Conservation (phyloP, 257 asterid species). For the Solanum appendiculatum region DNA sequence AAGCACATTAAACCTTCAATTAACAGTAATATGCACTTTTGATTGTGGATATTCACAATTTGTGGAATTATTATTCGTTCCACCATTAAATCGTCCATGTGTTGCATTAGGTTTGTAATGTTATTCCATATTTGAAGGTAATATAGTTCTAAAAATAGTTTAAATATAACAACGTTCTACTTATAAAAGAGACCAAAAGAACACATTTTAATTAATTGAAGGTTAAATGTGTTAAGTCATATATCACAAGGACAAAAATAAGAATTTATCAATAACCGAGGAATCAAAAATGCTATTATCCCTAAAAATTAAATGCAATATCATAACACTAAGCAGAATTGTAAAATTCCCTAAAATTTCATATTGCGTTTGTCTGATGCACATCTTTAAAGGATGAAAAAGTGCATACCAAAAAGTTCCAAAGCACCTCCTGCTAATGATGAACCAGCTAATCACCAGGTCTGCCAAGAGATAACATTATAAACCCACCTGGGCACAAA, state of each 20-base stretch:
- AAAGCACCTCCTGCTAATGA: background rate
- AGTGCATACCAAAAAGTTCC: background rate
- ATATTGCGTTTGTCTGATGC: background rate
- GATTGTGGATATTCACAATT: background rate
- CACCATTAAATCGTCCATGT: background rate
- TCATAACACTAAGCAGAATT: background rate
- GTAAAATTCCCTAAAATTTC: background rate
- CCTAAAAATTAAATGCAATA: background rate
- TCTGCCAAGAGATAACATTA: background rate
- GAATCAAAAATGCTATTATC: background rate
- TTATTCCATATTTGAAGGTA: background rate
- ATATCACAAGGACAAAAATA: background rate
- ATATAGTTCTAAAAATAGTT: background rate
- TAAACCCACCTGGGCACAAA: background rate
- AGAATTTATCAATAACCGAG: background rate
- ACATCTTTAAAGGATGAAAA: background rate
- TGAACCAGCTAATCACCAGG: background rate
- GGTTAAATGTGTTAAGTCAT: background rate
- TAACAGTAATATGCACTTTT: background rate
- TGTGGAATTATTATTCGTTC: background rate
- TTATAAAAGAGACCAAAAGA: background rate
- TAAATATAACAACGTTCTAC: background rate
- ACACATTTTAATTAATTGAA: background rate
- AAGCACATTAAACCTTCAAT: background rate
- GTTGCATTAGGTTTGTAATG: background rate